Evolutionary conservation across 148 eudicot genomes (phyloP), one percentile per base, ranked within the genome.

Genomic region (Hydrangea macrophylla): DNA sequence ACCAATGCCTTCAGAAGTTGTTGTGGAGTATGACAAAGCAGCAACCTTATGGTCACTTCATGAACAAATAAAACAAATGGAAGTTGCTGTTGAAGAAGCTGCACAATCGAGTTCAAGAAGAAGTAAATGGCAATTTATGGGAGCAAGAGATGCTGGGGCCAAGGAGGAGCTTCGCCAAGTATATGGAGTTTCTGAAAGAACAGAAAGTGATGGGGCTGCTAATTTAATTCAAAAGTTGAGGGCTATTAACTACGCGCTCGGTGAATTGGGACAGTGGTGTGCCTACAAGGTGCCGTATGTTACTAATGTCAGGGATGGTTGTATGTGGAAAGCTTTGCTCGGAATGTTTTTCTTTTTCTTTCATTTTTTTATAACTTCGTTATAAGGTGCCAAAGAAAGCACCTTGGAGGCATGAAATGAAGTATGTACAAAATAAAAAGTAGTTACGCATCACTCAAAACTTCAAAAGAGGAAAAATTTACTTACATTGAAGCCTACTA

Each of bases 81-180:
- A 90, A 75, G 48, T 69, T 33, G 83, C 85, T 31, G 97, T 90
- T 58, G 98, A 93, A 86, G 87, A 85, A 76, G 95, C 98, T 69
- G 96, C 98, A 55, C 83, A 79, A 55, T 90, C 92, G 73, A 94
- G 97, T 77, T 85, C 86, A 40, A 86, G 90, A 78, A 90, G 82
- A 82, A 90, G 89, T 78, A 94, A 94, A 78, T 94, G 98, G 97
- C 98, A 94, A 74, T 94, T 94, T 79, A 94, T 94, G 98, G 98
- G 98, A 73, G 98, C 98, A 28, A 86, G 98, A 74, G 98, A 94
- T 85, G 98, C 98, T 61, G 98, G 98, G 72, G 88, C 89, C 42
- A 94, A 87, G 85, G 98, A 85, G 75, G 92, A 90, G 83, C 79
- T 94, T 39, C 91, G 95, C 35, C 97, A 88, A 82, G 97, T 94